These are phyloP conservation scores for Metschnikowia sp. DNA, from an alignment of 805 yeast species.

Conservation along the genomic window DNA sequence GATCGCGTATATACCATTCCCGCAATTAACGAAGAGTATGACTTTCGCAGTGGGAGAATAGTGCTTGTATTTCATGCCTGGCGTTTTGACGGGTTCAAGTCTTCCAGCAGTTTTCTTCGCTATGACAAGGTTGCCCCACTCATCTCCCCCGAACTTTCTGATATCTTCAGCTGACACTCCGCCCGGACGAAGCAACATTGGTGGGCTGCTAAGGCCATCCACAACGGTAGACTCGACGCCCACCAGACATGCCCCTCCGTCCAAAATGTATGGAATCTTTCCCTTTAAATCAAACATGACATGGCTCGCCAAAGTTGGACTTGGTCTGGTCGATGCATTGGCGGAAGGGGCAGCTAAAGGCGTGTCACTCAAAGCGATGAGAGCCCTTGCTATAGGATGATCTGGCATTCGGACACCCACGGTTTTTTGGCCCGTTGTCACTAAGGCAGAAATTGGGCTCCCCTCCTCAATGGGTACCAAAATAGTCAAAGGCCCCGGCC, in stretches of 20 bases:
- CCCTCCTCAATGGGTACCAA: conserved; percentile 57
- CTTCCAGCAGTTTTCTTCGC: conserved; percentile 66
- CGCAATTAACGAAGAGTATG: conserved; percentile 53
- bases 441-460: conserved; percentile 61
- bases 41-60: conserved; percentile 91
- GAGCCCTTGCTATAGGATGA: conserved; percentile 85
- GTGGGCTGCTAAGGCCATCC: conserved; percentile 83
- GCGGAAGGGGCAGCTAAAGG: conserved; percentile 99
- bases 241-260: conserved; percentile 85
- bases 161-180: conserved; percentile 85
- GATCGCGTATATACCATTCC: conserved; percentile 39
- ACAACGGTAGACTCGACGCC: conserved; percentile 95
- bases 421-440: conserved; percentile 85
- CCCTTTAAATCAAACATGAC: conserved; percentile 79
- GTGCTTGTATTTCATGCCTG: conserved; percentile 97
- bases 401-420: conserved; percentile 90
- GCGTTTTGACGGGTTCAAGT: conserved; percentile 76
- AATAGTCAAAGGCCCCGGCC: conserved; percentile 97
- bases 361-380: conserved; percentile 76
- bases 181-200: conserved; percentile 89
- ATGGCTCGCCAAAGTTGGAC: conserved; percentile 86
- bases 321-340: conserved; percentile 91
- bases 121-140: conserved; percentile 61
- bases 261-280: conserved; percentile 77
- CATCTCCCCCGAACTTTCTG: conserved; percentile 56